Evolutionary conservation across 2,329 filamentous ascomycete genomes (phyloP).

Genomic region (Fusarium pseudograminearum): DNA sequence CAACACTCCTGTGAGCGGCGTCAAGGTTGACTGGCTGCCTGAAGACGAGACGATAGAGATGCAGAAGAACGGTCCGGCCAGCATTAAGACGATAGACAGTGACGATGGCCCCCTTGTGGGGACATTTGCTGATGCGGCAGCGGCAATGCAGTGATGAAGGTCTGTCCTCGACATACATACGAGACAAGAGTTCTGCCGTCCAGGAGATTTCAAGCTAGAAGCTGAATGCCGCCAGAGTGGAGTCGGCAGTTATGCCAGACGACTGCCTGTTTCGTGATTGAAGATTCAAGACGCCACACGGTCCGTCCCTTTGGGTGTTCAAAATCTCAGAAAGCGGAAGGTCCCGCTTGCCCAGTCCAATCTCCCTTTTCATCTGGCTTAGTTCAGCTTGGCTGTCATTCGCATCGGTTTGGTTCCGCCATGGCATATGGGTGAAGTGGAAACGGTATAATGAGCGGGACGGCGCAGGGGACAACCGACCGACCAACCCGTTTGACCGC

Average conservation of each 20-base stretch:
- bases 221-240: not conserved
- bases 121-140: conserved; percentile 70
- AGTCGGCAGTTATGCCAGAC: conserved; percentile 19
- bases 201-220: conserved; percentile 5
- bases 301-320: conserved; percentile 19
- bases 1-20: conserved; percentile 55
- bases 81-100: conserved; percentile 51
- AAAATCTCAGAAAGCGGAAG: not conserved
- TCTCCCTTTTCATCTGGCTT: conserved; percentile 5
- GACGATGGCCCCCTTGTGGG: conserved; percentile 63
- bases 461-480: conserved; percentile 14
- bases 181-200: not conserved
- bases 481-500: conserved; percentile 21
- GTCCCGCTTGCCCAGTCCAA: conserved; percentile 14
- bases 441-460: conserved; percentile 32
- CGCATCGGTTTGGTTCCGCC: conserved; percentile 11
- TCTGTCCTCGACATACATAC: conserved; percentile 1
- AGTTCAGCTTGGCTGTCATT: conserved; percentile 6
- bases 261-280: conserved; percentile 10
- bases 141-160: conserved; percentile 58
- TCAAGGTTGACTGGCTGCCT: conserved; percentile 67
- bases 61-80: conserved; percentile 54
- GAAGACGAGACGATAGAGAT: conserved; percentile 64
- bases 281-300: conserved; percentile 11
- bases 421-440: conserved; percentile 24